Conservation (phyloP, 148 eudicot genomes). For the Cornus kousa region DNA sequence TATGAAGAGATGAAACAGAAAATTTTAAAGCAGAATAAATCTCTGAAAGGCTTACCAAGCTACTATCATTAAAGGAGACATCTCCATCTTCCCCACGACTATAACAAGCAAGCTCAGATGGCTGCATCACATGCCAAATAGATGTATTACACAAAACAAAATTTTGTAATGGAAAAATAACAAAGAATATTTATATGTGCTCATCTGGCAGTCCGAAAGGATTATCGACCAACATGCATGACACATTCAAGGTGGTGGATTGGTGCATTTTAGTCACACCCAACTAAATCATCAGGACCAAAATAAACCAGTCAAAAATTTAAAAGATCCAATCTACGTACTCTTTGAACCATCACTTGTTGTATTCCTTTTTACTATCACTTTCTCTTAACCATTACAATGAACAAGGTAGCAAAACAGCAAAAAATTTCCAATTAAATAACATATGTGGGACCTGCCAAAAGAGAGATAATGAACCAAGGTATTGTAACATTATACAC, state of each 20-base stretch:
- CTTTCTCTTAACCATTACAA: background rate
- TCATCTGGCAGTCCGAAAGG: constrained; percentile 9
- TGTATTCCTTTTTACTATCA: background rate
- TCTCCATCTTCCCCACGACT: constrained; percentile 95
- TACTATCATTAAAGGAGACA: constrained; percentile 87
- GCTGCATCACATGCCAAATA: constrained; percentile 59
- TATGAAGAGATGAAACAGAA: background rate
- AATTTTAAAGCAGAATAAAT: constrained; percentile 1
- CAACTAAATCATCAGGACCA: background rate
- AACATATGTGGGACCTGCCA: background rate
- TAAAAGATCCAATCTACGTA: background rate
- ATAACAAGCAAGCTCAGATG: constrained; percentile 89
- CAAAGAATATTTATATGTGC: constrained; percentile 20
- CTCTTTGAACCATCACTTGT: background rate
- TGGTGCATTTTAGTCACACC: constrained; percentile 2
- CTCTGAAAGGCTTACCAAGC: constrained; percentile 60
- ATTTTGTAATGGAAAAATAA: constrained; percentile 7
- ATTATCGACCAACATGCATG: background rate
- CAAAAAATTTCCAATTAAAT: background rate
- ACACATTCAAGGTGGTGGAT: background rate
- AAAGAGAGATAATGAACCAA: background rate
- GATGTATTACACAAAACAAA: constrained; percentile 36
- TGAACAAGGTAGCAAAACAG: background rate
- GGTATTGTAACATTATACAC: background rate
- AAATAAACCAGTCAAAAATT: background rate